Base-by-base conservation (phyloP, 2,329 filamentous ascomycete species). In the Cercospora berteroae region DNA sequence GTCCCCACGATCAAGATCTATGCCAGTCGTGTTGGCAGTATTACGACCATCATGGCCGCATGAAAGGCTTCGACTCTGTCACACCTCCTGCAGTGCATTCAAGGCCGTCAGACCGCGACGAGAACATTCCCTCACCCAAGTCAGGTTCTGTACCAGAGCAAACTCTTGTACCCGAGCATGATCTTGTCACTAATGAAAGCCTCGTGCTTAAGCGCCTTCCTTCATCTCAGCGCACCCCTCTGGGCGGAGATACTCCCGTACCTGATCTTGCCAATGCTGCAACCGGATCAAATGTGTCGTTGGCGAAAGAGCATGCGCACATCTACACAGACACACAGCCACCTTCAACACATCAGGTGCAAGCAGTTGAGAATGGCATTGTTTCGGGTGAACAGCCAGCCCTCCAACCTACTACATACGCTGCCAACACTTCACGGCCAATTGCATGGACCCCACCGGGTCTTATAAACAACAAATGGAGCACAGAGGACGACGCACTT, bases 1-100 rank as follows among this genome's bases (percentile, higher is more conserved):
- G 74, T 2, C 75, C 75, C 9, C 69, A 75, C 33, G 74, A 73
- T n/a, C 69, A 69, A 44, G 67, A 70, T 50, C 55, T 77, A n/a
- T 77, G 75, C 66, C 72, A 70, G 62, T 68, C 73, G 9, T 77
- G 75, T 64, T 73, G 74, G 18, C 74, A 72, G 60, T 77, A 77
- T 63, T 74, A 69, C 44, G 72, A 74, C 55, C 69, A 69, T 18
- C 74, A 76, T 63, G 74, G 72, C n/a, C 68, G 73, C 27, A 70
- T 75, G 71, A 73, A 72, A 66, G 71, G 72, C 23, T 67, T 74
- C 23, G 69, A 73, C 60, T 71, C 70, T 12, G 65, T 69, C 1
- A 73, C 72, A 6, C 69, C 71, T 20, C 61, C 67, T n/a, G 42
- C 48, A 16, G 64, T 64, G 13, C 44, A 63, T 3, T n/a, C 50